Percentiles rank a stretch among this genome's conserved stretches.
Evolutionary conservation across 306 rosid species (phyloP).

Genomic region (Malus sieversii): DNA sequence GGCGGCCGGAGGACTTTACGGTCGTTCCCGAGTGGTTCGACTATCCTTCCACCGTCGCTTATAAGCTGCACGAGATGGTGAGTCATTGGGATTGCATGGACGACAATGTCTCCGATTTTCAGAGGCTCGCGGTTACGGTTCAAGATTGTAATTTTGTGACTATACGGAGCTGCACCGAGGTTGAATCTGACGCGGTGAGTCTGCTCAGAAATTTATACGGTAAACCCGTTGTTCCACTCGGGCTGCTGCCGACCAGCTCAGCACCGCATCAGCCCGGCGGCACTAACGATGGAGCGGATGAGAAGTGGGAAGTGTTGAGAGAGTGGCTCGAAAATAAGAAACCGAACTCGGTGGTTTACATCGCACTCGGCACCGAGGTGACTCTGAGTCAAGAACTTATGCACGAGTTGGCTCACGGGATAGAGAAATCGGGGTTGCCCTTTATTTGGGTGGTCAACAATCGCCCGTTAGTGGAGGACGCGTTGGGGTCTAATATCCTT

Average conservation of each 20-base stretch:
- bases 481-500: neutral
- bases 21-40: slow-evolving; percentile 13
- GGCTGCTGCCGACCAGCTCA: neutral
- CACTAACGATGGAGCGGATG: neutral
- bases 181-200: slow-evolving; percentile 4
- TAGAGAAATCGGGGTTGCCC: slow-evolving; percentile 13
- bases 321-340: slow-evolving; percentile 7
- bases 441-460: neutral
- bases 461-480: too few relatives aligned
- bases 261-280: neutral
- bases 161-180: slow-evolving; percentile 1
- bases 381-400: neutral
- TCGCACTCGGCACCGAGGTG: slow-evolving; percentile 19
- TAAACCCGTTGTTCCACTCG: slow-evolving; percentile 22
- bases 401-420: slow-evolving; percentile 20
- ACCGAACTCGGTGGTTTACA: slow-evolving; percentile 13
- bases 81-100: slow-evolving; percentile 16
- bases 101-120: slow-evolving; percentile 4
- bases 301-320: neutral
- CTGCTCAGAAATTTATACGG: slow-evolving; percentile 3
- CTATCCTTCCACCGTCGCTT: neutral
- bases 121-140: neutral
- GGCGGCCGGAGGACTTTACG: slow-evolving; percentile 17
- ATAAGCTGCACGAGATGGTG: slow-evolving; percentile 5
- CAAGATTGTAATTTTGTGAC: neutral